These are phyloP conservation scores for Ustilago tritici DNA, from an alignment of 1,284 basidiomycete species.

Conservation along the genomic window DNA sequence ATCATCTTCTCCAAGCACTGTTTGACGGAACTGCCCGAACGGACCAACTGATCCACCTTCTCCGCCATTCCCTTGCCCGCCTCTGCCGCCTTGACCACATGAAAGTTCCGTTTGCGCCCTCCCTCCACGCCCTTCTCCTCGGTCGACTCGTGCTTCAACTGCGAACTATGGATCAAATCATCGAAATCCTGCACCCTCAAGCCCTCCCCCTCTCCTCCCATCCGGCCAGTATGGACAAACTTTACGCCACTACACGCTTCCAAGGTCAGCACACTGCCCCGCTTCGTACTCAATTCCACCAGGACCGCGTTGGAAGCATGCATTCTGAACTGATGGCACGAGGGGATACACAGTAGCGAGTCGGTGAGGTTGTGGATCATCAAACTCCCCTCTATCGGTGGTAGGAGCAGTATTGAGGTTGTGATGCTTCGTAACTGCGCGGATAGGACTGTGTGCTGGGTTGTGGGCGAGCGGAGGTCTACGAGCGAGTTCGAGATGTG, in stretches of 20 bases:
- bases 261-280: conserved; percentile 30
- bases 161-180: conserved; percentile 36
- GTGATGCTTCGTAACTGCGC: conserved; percentile 35
- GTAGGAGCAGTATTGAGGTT: conserved; percentile 27
- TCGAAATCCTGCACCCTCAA: conserved; percentile 50
- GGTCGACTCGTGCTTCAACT: conserved; percentile 7
- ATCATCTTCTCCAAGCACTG: conserved; percentile 5
- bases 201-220: background rate
- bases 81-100: background rate
- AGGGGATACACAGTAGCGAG: conserved; percentile 18
- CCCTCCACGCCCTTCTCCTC: background rate
- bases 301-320: conserved; percentile 23
- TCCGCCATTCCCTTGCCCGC: background rate
- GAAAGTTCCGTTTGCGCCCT: conserved; percentile 12
- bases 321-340: conserved; percentile 48
- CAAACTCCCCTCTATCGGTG: conserved; percentile 36
- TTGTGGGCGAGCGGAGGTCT: conserved; percentile 25
- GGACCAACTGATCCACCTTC: background rate
- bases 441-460: conserved; percentile 12
- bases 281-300: conserved; percentile 29
- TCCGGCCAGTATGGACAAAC: conserved; percentile 8
- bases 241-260: conserved; percentile 20
- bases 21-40: background rate
- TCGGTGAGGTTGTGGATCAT: conserved; percentile 32
- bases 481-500: conserved; percentile 20